Conservation (phyloP, 78 protist species). For the Creolimax fragrantissima region DNA sequence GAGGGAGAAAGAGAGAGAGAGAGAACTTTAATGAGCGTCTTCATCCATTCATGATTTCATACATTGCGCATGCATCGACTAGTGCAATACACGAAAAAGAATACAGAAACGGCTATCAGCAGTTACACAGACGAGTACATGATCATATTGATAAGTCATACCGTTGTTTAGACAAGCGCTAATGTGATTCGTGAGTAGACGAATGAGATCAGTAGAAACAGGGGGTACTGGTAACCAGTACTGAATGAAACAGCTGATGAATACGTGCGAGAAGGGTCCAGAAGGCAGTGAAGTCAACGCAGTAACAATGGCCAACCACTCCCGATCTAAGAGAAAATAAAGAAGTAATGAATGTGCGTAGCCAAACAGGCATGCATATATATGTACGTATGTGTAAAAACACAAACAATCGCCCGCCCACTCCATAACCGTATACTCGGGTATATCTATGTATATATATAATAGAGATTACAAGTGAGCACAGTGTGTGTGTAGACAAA, state of each 20-base stretch:
- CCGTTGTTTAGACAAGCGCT: background rate
- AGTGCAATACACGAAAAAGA: background rate
- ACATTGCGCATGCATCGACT: background rate
- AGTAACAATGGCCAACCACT: background rate
- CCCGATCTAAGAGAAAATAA: background rate
- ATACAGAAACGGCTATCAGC: background rate
- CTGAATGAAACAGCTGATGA: constrained; percentile 5
- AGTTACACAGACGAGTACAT: too few relatives aligned
- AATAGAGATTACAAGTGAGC: too few relatives aligned
- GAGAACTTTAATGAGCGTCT: too few relatives aligned
- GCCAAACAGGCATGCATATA: background rate
- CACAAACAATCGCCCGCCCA: background rate
- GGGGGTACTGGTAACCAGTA: constrained; percentile 7
- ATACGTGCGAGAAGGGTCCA: background rate
- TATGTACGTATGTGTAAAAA: background rate
- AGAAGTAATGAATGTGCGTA: background rate
- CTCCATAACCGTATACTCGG: background rate
- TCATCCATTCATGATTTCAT: too few relatives aligned
- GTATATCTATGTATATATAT: background rate
- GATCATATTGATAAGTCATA: too few relatives aligned
- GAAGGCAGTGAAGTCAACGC: background rate
- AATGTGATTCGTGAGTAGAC: background rate
- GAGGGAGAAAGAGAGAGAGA: too few relatives aligned
- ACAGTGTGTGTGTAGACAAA: background rate
- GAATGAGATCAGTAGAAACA: background rate